Evolutionary conservation across 2,329 filamentous ascomycete species (phyloP), one percentile per base, ranked within the genome.

Genomic region (Epichloe sp.): DNA sequence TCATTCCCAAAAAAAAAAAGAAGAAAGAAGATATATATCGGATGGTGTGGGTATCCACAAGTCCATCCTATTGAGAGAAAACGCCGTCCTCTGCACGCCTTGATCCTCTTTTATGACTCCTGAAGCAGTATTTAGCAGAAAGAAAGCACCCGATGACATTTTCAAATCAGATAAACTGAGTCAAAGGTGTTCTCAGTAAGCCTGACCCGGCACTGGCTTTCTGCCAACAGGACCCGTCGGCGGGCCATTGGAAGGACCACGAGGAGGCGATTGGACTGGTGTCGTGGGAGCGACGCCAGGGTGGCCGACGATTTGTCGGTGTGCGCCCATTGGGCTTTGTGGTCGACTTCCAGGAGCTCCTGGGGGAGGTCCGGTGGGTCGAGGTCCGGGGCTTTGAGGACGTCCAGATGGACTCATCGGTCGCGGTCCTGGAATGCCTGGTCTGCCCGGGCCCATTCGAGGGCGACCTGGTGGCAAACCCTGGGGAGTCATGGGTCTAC

Each of bases 141-240:
- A 51, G 51, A 45, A 48, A 52, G 43, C 49, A 48, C 54, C 48
- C 53, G 54, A 37, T 34, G 8, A 37, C 4, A 5, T 12, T 38
- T 15, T 15, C n/a, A 42, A 19, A 14, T 26, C 6, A 15, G 17
- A 38, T 7, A 5, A 26, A 26, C 44, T 35, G 31, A 34, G 23
- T 38, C 36, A n/a, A 7, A 41, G 35, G 7, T 35, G 10, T 7
- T 38, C 52, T 61, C 48, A 77, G 51, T 72, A 73, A 4, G 76
- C 75, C 62, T 78, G 76, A 37, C 75, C 75, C 5, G 77, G 75
- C 41, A 81, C 72, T 26, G 78, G 76, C 62, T 81, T 80, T 51
- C 77, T 72, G 57, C 65, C 70, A 53, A 78, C 68, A 26, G 72
- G 66, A 41, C 68, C 71, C 34, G 69, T 63, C 40, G 67, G 62